Evolutionary conservation across 2,329 filamentous ascomycete species (phyloP).

Genomic region (Pyricularia sp.): DNA sequence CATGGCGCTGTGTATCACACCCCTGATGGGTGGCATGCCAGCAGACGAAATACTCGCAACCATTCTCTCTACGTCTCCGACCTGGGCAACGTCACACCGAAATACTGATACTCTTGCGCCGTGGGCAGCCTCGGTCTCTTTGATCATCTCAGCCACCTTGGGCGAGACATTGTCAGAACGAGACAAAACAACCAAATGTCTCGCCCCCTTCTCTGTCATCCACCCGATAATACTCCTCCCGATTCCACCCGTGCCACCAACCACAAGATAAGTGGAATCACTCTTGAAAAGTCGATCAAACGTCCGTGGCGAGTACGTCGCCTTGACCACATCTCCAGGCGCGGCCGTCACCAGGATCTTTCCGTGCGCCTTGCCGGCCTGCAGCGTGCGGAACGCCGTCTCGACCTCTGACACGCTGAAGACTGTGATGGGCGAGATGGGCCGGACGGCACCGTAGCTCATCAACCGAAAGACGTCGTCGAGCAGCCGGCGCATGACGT

Average conservation of each 20-base stretch:
- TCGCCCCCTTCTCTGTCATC: slow-evolving; percentile 11
- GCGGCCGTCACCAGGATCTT: slow-evolving; percentile 8
- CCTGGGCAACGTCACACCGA: slow-evolving; percentile 8
- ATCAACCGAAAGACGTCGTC: slow-evolving; percentile 7
- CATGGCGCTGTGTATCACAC: slow-evolving; percentile 12
- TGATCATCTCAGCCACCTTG: slow-evolving; percentile 9
- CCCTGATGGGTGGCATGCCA: slow-evolving; percentile 9
- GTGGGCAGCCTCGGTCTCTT: slow-evolving; percentile 3
- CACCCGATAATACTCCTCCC: slow-evolving; percentile 11
- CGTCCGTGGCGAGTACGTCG: slow-evolving; percentile 4
- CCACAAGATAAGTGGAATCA: slow-evolving; percentile 12
- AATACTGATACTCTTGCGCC: slow-evolving; percentile 5
- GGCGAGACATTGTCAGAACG: slow-evolving; percentile 4
- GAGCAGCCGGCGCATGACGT: slow-evolving; percentile 6
- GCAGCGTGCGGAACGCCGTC: slow-evolving; percentile 7
- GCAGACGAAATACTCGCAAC: slow-evolving; percentile 6
- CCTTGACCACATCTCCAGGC: slow-evolving; percentile 6
- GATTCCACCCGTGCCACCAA: slow-evolving; percentile 13
- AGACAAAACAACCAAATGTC: slow-evolving; percentile 10
- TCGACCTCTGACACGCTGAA: slow-evolving; percentile 6
- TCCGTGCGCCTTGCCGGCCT: slow-evolving; percentile 7
- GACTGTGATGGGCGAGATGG: slow-evolving; percentile 5
- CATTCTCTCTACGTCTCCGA: slow-evolving; percentile 6
- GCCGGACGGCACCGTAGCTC: slow-evolving; percentile 4
- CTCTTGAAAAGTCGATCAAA: slow-evolving; percentile 5